These are phyloP conservation scores for Leishmania gerbilli DNA, from an alignment of 208 protist species.

Conservation along the genomic window DNA sequence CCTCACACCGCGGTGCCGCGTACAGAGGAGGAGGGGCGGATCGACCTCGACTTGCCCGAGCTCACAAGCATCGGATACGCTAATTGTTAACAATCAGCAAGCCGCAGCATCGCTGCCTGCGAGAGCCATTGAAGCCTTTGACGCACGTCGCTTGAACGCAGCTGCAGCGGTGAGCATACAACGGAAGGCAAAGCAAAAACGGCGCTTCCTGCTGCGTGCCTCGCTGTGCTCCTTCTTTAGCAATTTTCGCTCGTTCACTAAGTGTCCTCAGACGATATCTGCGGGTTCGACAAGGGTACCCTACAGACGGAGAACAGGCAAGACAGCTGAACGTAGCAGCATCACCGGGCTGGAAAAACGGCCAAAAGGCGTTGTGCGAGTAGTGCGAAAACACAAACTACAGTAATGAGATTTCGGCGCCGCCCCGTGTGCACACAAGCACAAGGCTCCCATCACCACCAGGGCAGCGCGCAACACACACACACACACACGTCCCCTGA, in stretches of 20 bases:
- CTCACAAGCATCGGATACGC: too few species aligned
- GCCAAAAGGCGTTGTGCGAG: neutral
- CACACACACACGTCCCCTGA: neutral
- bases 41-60: neutral
- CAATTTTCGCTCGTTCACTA: neutral
- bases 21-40: neutral
- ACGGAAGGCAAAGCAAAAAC: neutral
- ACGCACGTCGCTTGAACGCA: neutral
- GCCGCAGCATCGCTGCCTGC: neutral
- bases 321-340: neutral
- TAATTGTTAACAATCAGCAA: neutral
- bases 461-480: neutral
- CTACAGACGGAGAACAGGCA: neutral
- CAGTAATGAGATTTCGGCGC: neutral
- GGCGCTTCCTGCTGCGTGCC: neutral
- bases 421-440: neutral
- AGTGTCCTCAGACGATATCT: neutral
- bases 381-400: neutral
- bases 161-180: neutral
- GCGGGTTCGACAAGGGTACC: neutral
- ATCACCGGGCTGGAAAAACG: neutral
- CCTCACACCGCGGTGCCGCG: neutral
- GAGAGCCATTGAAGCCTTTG: neutral
- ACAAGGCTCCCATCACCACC: neutral
- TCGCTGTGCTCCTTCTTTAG: neutral